Conservation (phyloP, 352 stramenopile genomes). For the Globisporangium alternatum region DNA sequence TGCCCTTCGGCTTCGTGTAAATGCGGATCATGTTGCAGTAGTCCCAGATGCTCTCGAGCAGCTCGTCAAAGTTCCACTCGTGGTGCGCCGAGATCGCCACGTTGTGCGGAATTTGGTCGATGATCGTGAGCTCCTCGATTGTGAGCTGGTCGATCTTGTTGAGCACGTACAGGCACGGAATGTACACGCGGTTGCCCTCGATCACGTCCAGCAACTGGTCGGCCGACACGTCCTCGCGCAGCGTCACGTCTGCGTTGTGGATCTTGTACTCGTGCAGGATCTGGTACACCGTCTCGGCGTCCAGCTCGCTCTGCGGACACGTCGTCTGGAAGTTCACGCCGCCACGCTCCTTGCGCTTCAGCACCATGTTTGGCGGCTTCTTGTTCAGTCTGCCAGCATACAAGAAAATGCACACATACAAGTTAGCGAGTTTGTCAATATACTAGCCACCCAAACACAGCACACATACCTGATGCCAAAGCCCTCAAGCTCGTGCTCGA, state of each 20-base stretch:
- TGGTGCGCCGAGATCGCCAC: slow-evolving; percentile 96
- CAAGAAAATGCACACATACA: not conserved
- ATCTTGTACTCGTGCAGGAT: slow-evolving; percentile 99
- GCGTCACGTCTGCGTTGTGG: slow-evolving; percentile 96
- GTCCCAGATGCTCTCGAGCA: slow-evolving; percentile 97
- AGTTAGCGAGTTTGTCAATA: not conserved
- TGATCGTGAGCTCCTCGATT: slow-evolving; percentile 98
- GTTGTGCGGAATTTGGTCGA: slow-evolving; percentile 98
- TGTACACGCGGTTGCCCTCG: slow-evolving; percentile 98
- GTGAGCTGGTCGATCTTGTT: slow-evolving; percentile 99
- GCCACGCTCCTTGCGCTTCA: slow-evolving; percentile 96
- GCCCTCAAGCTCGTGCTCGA: slow-evolving; percentile 97
- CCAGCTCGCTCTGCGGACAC: slow-evolving; percentile 90
- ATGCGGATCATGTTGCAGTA: slow-evolving; percentile 98
- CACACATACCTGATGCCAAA: slow-evolving; percentile 92
- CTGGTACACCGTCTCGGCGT: slow-evolving; percentile 91
- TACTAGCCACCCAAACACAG: not conserved
- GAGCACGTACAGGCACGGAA: slow-evolving; percentile 97
- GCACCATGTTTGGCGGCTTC: slow-evolving; percentile 94
- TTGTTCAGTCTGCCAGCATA: slow-evolving; percentile 91
- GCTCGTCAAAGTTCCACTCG: slow-evolving; percentile 97
- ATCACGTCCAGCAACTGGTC: slow-evolving; percentile 99
- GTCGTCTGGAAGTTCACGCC: slow-evolving; percentile 97
- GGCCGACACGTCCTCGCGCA: slow-evolving; percentile 94
- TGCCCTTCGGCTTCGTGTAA: slow-evolving; percentile 97